These are phyloP conservation scores for Dendrocalamus latiflorus DNA, from an alignment of 202 grass and related monocot species.

Conservation along the genomic window DNA sequence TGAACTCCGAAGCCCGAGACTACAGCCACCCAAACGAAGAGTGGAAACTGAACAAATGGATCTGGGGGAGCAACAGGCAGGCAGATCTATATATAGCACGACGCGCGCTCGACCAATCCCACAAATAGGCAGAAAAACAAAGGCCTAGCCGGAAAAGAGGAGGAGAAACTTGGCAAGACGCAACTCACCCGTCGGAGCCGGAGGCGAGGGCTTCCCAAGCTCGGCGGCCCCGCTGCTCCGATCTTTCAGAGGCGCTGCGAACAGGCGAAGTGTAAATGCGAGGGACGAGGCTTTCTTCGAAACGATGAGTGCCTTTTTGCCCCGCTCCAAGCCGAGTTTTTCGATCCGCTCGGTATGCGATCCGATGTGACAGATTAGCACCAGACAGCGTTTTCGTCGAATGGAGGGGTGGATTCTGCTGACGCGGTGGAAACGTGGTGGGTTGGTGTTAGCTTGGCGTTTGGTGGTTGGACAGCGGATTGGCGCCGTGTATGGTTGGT, in stretches of 20 bases:
- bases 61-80: too few relatives aligned
- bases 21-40: too few relatives aligned
- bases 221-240: conserved; percentile 31
- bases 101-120: neutral
- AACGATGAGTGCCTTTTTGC: neutral
- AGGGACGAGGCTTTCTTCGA: neutral
- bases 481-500: neutral
- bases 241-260: conserved; percentile 11
- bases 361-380: neutral
- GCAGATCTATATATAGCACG: neutral
- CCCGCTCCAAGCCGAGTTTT: neutral
- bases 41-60: too few relatives aligned
- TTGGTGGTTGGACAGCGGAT: neutral
- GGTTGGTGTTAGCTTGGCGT: neutral
- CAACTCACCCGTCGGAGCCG: conserved; percentile 38
- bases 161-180: neutral
- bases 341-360: neutral
- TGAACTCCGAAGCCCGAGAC: neutral
- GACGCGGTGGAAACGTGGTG: neutral
- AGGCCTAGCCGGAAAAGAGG: neutral
- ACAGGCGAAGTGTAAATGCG: neutral
- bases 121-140: conserved; percentile 15
- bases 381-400: neutral
- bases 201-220: conserved; percentile 22
- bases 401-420: neutral